These are phyloP conservation scores for Withania somnifera DNA, from an alignment of 305 asterid genomes.

Conservation along the genomic window DNA sequence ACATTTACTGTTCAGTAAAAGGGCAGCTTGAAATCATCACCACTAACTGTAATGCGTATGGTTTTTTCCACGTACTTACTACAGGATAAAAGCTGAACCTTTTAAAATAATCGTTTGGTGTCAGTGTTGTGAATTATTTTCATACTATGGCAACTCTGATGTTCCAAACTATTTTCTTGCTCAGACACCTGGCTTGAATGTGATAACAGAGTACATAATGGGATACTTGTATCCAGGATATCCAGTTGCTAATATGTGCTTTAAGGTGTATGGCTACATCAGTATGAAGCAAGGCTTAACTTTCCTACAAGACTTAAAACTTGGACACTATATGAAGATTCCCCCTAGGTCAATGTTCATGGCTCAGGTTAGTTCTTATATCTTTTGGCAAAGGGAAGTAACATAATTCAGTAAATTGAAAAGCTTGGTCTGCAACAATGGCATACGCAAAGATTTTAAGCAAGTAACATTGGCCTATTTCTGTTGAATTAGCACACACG, in stretches of 20 bases:
- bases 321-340: constrained; percentile 93
- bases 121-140: not conserved
- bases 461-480: too few species aligned
- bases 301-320: constrained; percentile 88
- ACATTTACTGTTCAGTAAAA: not conserved
- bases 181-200: constrained; percentile 85
- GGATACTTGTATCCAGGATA: constrained; percentile 95
- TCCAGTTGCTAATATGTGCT: constrained; percentile 97
- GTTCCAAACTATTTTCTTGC: not conserved
- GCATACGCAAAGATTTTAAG: too few species aligned
- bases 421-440: not conserved
- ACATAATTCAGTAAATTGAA: not conserved
- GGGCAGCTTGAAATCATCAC: not conserved
- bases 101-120: not conserved
- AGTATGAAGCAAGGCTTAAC: constrained; percentile 88
- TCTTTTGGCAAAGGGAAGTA: not conserved
- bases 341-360: constrained; percentile 95
- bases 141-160: not conserved
- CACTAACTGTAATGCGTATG: too few species aligned
- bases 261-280: constrained; percentile 86
- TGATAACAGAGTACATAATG: constrained; percentile 85
- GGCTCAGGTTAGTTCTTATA: constrained; percentile 60
- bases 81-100: not conserved
- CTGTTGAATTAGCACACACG: too few species aligned
- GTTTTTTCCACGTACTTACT: not conserved